Conservation (phyloP, 257 asterid species). For the Solanum corneliomulleri region DNA sequence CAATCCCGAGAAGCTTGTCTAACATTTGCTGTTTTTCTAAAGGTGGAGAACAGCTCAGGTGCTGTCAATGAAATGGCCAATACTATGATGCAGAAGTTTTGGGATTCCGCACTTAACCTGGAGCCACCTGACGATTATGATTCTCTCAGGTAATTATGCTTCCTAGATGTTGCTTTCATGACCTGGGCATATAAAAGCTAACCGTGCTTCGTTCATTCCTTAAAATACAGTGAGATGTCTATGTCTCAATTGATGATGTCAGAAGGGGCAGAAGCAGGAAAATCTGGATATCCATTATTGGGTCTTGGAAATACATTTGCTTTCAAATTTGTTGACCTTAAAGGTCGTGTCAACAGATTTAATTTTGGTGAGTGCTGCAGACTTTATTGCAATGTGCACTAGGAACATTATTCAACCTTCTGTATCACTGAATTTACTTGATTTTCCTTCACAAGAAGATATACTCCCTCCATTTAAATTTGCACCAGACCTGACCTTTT, state of each 20-base stretch:
- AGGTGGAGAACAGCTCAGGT: conserved; percentile 81
- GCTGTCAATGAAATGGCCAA: conserved; percentile 63
- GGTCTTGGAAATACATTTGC: conserved; percentile 71
- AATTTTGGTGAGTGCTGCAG: conserved; percentile 53
- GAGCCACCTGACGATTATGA: conserved; percentile 85
- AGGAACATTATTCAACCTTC: neutral
- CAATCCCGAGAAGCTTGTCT: neutral
- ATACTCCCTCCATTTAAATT: neutral
- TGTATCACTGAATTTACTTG: neutral
- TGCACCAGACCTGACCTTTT: neutral
- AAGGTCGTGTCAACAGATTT: conserved; percentile 71
- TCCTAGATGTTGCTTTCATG: neutral
- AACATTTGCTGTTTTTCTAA: neutral
- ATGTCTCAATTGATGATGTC: conserved; percentile 50
- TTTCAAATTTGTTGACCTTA: conserved; percentile 71
- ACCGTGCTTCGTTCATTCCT: neutral
- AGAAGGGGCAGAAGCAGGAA: conserved; percentile 48
- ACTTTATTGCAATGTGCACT: neutral
- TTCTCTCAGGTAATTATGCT: conserved; percentile 44
- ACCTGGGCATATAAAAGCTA: neutral
- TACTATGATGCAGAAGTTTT: conserved; percentile 90
- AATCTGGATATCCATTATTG: conserved; percentile 57
- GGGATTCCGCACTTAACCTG: conserved; percentile 89
- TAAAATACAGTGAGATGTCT: conserved; percentile 66
- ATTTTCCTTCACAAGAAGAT: neutral